phyloP scores from a whole-genome alignment of 805 yeast genomes.

The Kazachstania psychrophila region DNA sequence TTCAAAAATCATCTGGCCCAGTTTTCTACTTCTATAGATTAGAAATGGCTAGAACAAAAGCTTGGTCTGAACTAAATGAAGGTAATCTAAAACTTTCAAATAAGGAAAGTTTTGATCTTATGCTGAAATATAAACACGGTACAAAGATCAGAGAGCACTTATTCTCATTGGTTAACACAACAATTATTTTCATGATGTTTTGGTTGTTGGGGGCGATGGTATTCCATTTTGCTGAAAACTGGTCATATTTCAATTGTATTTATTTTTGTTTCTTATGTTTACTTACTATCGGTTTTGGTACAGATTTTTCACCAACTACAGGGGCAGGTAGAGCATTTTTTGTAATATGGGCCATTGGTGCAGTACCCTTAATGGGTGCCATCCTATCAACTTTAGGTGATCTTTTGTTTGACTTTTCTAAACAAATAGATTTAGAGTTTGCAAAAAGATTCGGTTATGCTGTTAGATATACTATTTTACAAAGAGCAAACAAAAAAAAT shows the following conservation, averaged over 20 bases:
- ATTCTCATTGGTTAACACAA: constrained; percentile 32
- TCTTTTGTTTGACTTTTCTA: constrained; percentile 19
- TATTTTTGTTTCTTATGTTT: constrained; percentile 72
- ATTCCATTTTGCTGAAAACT: constrained; percentile 50
- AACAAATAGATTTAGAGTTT: constrained; percentile 14
- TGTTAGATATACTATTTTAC: constrained; percentile 8
- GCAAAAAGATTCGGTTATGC: constrained; percentile 11
- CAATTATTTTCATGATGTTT: constrained; percentile 42
- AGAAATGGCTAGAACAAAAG: constrained; percentile 39
- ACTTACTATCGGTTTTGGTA: constrained; percentile 83
- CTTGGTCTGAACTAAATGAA: constrained; percentile 12
- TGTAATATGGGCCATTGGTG: constrained; percentile 69
- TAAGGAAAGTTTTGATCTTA: constrained; percentile 44
- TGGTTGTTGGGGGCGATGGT: constrained; percentile 69
- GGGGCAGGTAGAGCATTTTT: constrained; percentile 66
- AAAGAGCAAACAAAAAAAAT: background rate
- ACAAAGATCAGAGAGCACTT: constrained; percentile 35
- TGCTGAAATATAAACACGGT: constrained; percentile 41
- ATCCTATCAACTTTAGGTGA: constrained; percentile 68
- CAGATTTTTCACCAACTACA: constrained; percentile 56
- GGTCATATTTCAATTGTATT: constrained; percentile 64
- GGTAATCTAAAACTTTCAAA: constrained; percentile 27
- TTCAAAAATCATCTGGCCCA: constrained; percentile 51
- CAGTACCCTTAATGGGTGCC: constrained; percentile 82
- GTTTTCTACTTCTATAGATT: constrained; percentile 57